These are phyloP conservation scores for Terana coerulea DNA, from an alignment of 768 basidiomycete genomes.

Conservation along the genomic window DNA sequence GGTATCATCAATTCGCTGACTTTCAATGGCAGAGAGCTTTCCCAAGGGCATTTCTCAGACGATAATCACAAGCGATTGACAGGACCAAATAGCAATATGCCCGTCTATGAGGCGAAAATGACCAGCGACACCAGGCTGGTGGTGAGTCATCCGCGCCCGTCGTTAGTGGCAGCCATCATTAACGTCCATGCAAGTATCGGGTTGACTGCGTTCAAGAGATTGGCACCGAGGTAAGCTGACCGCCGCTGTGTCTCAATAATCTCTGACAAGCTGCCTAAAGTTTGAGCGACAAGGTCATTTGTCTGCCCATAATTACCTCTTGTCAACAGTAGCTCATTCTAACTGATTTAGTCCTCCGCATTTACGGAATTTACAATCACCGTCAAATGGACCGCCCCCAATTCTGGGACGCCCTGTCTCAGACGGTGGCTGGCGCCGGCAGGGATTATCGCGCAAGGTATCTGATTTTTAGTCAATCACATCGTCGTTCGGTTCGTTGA, in stretches of 20 bases:
- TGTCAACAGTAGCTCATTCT: neutral
- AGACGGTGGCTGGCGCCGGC: constrained; percentile 38
- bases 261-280: constrained; percentile 17
- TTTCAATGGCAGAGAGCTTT: neutral
- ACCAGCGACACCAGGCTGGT: neutral
- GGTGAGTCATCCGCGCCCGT: neutral
- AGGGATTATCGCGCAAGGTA: constrained; percentile 53
- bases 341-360: constrained; percentile 34
- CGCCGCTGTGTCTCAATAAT: neutral
- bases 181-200: neutral
- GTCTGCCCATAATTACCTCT: too few species aligned
- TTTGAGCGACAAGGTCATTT: constrained; percentile 40
- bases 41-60: neutral
- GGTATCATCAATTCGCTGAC: neutral
- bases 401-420: constrained; percentile 44
- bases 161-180: neutral
- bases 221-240: neutral
- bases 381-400: constrained; percentile 36
- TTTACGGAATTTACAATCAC: constrained; percentile 50
- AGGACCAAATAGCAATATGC: neutral
- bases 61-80: neutral
- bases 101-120: neutral
- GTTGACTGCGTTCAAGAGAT: constrained; percentile 15
- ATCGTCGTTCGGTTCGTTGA: too few species aligned
- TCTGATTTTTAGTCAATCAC: too few species aligned